Conservation (phyloP, 2,329 filamentous ascomycete species). For the Mycosphaerella sp. region DNA sequence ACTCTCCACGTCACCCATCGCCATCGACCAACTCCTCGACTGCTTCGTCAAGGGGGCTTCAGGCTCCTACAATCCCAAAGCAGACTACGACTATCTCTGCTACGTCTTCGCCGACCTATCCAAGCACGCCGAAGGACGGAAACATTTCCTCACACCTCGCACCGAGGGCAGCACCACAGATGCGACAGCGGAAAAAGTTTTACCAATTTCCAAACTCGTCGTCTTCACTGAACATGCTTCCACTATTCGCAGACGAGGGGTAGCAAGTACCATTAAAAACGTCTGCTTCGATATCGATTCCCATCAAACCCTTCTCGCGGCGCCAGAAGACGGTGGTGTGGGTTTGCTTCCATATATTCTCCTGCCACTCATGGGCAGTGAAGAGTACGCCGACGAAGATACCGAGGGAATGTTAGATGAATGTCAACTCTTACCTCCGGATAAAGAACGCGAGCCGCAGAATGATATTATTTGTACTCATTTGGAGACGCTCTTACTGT, state of each 20-base stretch:
- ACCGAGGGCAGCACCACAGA: conserved; percentile 11
- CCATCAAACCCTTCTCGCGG: conserved; percentile 58
- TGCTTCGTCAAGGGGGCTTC: conserved; percentile 90
- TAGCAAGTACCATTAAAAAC: conserved; percentile 95
- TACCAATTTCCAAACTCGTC: conserved; percentile 86
- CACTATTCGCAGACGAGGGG: conserved; percentile 77
- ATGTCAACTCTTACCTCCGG: conserved; percentile 78
- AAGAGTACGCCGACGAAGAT: conserved; percentile 85
- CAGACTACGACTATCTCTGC: conserved; percentile 85
- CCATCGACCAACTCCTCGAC: conserved; percentile 88
- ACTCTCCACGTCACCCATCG: conserved; percentile 64
- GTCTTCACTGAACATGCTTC: conserved; percentile 92
- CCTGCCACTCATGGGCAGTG: conserved; percentile 77
- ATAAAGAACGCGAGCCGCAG: conserved; percentile 80
- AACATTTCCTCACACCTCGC: conserved; percentile 42
- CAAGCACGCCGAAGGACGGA: conserved; percentile 62
- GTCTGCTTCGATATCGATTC: conserved; percentile 72
- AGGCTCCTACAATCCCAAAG: conserved; percentile 73
- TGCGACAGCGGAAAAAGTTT: conserved; percentile 65
- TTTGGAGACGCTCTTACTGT: conserved; percentile 75
- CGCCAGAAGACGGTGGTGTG: conserved; percentile 56
- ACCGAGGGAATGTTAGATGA: conserved; percentile 81
- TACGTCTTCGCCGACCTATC: conserved; percentile 93
- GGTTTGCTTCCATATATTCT: conserved; percentile 84
- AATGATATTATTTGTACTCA: conserved; percentile 73